These are phyloP conservation scores for Globisporangium spiculum DNA, from an alignment of 352 stramenopile genomes.

Conservation along the genomic window DNA sequence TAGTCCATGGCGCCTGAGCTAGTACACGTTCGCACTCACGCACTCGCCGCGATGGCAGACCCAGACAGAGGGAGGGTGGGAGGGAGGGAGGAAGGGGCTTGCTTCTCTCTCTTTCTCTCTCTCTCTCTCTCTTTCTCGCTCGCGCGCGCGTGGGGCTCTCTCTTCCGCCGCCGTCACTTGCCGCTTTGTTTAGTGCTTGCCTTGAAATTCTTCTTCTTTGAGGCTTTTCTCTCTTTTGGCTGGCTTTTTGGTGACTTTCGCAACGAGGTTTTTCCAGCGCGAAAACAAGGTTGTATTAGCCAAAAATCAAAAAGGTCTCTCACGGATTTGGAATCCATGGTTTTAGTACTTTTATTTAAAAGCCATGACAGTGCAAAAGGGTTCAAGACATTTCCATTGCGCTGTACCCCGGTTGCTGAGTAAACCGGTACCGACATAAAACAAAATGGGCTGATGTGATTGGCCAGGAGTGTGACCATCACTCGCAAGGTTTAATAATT, in stretches of 20 bases:
- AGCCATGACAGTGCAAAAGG: no score
- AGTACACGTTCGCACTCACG: background rate
- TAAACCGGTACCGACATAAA: no score
- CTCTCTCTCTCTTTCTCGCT: background rate
- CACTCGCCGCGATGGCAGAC: background rate
- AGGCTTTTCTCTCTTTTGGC: background rate
- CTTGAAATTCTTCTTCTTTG: background rate
- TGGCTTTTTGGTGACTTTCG: background rate
- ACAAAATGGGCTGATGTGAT: no score
- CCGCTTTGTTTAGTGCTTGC: background rate
- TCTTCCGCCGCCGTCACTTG: slow-evolving; percentile 2
- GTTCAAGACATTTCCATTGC: no score
- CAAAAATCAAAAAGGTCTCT: no score
- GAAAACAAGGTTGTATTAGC: no score
- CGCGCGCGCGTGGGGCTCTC: background rate
- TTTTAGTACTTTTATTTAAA: no score
- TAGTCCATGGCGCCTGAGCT: slow-evolving; percentile 16
- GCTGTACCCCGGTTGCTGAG: no score
- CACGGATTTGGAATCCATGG: no score
- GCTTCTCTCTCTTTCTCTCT: background rate
- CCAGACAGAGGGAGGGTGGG: background rate
- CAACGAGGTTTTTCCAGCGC: no score
- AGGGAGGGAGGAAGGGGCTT: background rate
- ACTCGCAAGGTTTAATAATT: no score
- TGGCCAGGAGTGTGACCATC: no score